Conservation (phyloP, 345 rosid genomes). For the Syzygium oleosum region DNA sequence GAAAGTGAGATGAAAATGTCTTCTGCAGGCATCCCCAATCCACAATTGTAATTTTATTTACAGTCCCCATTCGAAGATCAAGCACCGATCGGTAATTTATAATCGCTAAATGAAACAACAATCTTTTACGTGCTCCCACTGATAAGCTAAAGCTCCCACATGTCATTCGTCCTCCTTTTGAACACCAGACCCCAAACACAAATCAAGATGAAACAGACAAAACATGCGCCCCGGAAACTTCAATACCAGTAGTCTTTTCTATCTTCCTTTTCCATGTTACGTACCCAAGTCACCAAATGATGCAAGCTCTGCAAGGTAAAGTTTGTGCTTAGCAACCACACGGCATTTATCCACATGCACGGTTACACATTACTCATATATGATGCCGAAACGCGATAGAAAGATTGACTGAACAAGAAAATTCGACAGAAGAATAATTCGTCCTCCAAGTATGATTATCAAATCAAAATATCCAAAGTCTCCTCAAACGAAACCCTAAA, state of each 20-base stretch:
- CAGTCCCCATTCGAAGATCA: not conserved
- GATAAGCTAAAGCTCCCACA: not conserved
- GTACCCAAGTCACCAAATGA: not conserved
- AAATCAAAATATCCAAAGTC: too few species aligned
- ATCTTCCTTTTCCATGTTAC: not conserved
- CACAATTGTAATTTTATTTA: not conserved
- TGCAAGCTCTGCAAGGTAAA: not conserved
- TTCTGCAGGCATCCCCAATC: not conserved
- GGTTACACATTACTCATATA: not conserved
- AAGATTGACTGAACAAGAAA: too few species aligned
- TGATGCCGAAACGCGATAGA: too few species aligned
- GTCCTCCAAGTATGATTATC: too few species aligned
- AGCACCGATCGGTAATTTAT: not conserved
- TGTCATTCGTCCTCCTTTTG: not conserved
- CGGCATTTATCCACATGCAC: not conserved
- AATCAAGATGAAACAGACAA: not conserved
- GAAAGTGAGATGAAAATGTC: not conserved
- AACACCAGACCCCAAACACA: not conserved
- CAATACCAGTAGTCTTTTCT: not conserved
- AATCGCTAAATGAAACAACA: not conserved
- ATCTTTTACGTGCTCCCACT: not conserved
- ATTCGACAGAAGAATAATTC: too few species aligned
- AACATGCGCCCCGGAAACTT: not conserved
- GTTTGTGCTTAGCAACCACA: not conserved
- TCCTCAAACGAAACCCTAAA: too few species aligned